Evolutionary conservation across 345 rosid genomes (phyloP).

Genomic region (Eucalyptus polybractea): DNA sequence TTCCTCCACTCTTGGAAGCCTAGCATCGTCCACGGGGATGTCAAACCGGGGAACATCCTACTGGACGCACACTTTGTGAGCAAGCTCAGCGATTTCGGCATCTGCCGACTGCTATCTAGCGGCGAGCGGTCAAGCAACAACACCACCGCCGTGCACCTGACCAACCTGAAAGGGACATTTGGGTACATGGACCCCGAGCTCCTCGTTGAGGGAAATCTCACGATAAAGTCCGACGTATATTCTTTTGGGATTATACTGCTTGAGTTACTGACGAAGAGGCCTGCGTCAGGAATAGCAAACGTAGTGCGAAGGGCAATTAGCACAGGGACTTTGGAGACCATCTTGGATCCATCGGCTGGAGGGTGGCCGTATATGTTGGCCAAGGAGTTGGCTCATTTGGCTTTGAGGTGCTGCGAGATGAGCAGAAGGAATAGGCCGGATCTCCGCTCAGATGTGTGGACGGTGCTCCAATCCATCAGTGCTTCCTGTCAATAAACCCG

Average conservation of each 20-base stretch:
- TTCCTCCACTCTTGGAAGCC: conserved; percentile 77
- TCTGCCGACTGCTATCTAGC: conserved; percentile 22
- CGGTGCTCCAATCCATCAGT: neutral
- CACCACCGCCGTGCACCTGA: neutral
- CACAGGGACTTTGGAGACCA: neutral
- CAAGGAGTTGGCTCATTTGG: neutral
- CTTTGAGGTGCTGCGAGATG: neutral
- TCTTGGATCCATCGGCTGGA: neutral
- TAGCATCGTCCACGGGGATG: conserved; percentile 70
- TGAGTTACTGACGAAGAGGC: conserved; percentile 59
- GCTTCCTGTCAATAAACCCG: neutral
- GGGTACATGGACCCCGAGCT: conserved; percentile 67
- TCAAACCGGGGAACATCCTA: conserved; percentile 72
- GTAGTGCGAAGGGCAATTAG: neutral
- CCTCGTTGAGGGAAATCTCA: neutral
- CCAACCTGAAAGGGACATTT: neutral
- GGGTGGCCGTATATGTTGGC: neutral
- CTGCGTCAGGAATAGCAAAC: conserved; percentile 1
- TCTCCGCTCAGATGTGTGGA: neutral
- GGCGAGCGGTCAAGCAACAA: neutral
- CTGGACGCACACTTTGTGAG: conserved; percentile 59
- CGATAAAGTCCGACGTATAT: conserved; percentile 64
- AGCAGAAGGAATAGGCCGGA: neutral
- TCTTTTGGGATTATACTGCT: conserved; percentile 68
- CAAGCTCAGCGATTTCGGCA: conserved; percentile 73